Conservation (phyloP, 768 basidiomycete species). For the Mycena polygramma region DNA sequence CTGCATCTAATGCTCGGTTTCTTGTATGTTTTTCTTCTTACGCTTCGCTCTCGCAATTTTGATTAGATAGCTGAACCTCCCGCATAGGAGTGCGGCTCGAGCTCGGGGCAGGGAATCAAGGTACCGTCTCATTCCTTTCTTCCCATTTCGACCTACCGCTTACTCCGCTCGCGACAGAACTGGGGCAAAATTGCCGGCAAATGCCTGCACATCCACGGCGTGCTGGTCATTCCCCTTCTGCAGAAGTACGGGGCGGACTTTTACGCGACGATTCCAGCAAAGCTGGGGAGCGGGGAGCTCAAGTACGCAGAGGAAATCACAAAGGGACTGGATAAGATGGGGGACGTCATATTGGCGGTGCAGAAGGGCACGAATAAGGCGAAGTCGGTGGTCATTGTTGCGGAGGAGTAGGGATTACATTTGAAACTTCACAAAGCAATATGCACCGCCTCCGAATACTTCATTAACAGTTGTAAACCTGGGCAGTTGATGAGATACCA, state of each 20-base stretch:
- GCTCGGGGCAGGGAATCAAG: constrained; percentile 45
- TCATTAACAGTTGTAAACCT: too few relatives aligned
- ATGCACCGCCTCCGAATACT: too few relatives aligned
- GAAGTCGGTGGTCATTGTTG: constrained; percentile 34
- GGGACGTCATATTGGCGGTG: constrained; percentile 47
- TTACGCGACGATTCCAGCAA: constrained; percentile 53
- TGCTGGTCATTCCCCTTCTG: constrained; percentile 51
- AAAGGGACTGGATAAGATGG: constrained; percentile 55
- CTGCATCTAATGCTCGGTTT: constrained; percentile 61
- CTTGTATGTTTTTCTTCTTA: constrained; percentile 54
- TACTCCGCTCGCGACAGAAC: constrained; percentile 49
- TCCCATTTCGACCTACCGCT: background rate
- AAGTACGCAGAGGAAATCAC: constrained; percentile 62
- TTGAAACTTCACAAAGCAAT: too few relatives aligned
- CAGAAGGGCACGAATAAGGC: constrained; percentile 49
- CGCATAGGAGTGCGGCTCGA: constrained; percentile 57
- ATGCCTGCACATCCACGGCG: constrained; percentile 53
- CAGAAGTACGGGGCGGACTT: constrained; percentile 58
- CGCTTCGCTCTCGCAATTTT: background rate
- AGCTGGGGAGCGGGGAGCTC: constrained; percentile 59
- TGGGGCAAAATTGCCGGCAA: constrained; percentile 54
- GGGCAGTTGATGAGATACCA: too few relatives aligned
- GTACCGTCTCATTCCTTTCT: constrained; percentile 30
- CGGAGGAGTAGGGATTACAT: too few relatives aligned
- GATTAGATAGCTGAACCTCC: background rate